Evolutionary conservation across 148 eudicot species (phyloP).

Genomic region (Vaccinium corymbosum): DNA sequence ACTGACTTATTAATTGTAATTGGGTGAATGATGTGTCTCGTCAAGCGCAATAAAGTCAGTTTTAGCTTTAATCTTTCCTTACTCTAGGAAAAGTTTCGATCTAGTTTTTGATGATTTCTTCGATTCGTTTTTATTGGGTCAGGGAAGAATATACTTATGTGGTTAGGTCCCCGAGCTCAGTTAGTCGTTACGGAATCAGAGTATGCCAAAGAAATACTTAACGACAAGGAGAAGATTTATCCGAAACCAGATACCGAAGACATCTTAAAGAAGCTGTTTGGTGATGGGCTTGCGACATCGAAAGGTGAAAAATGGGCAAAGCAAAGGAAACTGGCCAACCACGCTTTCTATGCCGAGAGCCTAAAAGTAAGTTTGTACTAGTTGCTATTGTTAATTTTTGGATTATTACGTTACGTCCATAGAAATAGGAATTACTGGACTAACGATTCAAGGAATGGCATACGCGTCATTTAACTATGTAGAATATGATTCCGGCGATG

Average conservation of each 20-base stretch:
- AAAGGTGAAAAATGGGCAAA: slow-evolving; percentile 26
- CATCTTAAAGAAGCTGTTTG: not conserved
- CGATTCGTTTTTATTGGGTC: not conserved
- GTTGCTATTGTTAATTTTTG: not conserved
- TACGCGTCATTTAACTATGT: not conserved
- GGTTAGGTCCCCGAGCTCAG: slow-evolving; percentile 11
- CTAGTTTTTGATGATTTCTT: no score
- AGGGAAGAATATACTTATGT: slow-evolving; percentile 10
- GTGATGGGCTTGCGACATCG: not conserved
- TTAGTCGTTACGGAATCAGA: not conserved
- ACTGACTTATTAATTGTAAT: no score
- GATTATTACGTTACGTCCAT: no score
- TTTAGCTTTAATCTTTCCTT: no score
- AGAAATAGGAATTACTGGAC: not conserved
- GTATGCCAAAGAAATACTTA: slow-evolving; percentile 6
- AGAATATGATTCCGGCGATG: slow-evolving; percentile 31
- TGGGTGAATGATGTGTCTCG: no score
- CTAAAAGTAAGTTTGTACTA: slow-evolving; percentile 11
- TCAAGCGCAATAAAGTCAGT: no score
- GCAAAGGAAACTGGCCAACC: slow-evolving; percentile 25
- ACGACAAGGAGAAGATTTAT: not conserved
- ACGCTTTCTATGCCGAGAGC: slow-evolving; percentile 23
- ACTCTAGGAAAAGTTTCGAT: no score
- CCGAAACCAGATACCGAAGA: not conserved
- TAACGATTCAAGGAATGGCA: not conserved